Conservation (phyloP, 306 rosid genomes). For the Purshia tridentata region DNA sequence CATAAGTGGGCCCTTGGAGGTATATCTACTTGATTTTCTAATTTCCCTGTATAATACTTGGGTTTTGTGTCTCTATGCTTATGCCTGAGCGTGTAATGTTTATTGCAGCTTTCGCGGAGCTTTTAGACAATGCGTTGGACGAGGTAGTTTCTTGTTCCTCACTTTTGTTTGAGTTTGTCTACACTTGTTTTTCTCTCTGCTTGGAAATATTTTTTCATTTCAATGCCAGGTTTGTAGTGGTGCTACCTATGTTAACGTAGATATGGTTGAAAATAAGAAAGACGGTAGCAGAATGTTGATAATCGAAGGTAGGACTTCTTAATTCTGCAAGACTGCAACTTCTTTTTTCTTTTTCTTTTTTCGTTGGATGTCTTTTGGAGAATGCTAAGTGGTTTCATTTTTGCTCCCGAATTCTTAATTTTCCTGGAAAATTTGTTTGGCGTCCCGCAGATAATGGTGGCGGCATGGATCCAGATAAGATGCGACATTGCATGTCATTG, state of each 20-base stretch:
- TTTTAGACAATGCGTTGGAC: constrained; percentile 87
- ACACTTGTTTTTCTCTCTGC: constrained; percentile 14
- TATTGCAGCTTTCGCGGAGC: constrained; percentile 92
- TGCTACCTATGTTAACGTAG: constrained; percentile 81
- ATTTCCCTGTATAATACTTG: background rate
- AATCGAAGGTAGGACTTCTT: constrained; percentile 59
- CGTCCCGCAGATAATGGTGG: constrained; percentile 90
- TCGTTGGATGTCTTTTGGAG: background rate
- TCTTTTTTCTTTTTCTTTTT: background rate
- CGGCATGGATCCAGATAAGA: constrained; percentile 97
- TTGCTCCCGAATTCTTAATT: constrained; percentile 17
- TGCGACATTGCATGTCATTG: constrained; percentile 98
- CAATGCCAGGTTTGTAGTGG: constrained; percentile 74
- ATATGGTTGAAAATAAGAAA: constrained; percentile 69
- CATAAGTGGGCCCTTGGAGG: constrained; percentile 99
- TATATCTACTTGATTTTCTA: constrained; percentile 15
- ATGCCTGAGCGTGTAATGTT: constrained; percentile 19
- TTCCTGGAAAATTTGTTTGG: constrained; percentile 2
- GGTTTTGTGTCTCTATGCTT: constrained; percentile 17
- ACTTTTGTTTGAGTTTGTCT: background rate
- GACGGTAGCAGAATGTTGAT: constrained; percentile 71
- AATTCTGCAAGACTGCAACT: background rate
- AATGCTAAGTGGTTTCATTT: background rate
- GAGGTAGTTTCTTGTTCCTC: constrained; percentile 52
- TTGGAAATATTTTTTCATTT: constrained; percentile 24